Evolutionary conservation across 768 basidiomycete genomes (phyloP).

Genomic region (Phanerochaete sordida): DNA sequence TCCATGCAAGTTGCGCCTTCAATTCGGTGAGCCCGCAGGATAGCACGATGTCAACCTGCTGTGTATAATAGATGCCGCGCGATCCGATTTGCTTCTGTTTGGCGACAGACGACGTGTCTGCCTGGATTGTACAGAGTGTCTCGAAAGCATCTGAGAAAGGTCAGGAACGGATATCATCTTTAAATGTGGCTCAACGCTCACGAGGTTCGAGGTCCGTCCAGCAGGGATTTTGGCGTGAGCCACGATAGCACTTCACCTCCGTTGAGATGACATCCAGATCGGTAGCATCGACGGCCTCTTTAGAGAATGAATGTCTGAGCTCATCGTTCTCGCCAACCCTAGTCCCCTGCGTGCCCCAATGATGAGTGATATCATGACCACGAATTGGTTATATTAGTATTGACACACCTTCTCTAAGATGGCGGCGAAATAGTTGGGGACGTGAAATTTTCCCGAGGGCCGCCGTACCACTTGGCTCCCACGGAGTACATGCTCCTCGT

Average conservation of each 20-base stretch:
- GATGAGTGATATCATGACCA: no score
- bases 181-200: conserved; percentile 5
- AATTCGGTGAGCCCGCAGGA: conserved; percentile 43
- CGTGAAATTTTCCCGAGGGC: conserved; percentile 17
- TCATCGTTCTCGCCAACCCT: neutral
- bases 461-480: conserved; percentile 27
- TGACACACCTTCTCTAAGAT: conserved; percentile 9
- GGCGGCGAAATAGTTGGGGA: conserved; percentile 4
- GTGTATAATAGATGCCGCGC: conserved; percentile 11
- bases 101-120: conserved; percentile 27
- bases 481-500: conserved; percentile 40
- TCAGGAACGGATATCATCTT: no score
- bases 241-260: conserved; percentile 30
- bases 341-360: neutral
- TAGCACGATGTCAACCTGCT: conserved; percentile 37
- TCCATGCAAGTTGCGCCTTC: conserved; percentile 45
- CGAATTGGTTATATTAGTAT: neutral
- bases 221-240: conserved; percentile 20
- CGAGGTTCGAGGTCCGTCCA: conserved; percentile 35
- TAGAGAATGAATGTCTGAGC: neutral
- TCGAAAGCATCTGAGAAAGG: conserved; percentile 26
- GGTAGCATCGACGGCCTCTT: neutral
- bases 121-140: conserved; percentile 15
- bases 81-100: neutral
- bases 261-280: conserved; percentile 20